A percentile compares a stretch with the other conserved stretches of the same genome.
These are phyloP conservation scores for Mangifera indica DNA, from an alignment of 345 rosid species.

Conservation along the genomic window DNA sequence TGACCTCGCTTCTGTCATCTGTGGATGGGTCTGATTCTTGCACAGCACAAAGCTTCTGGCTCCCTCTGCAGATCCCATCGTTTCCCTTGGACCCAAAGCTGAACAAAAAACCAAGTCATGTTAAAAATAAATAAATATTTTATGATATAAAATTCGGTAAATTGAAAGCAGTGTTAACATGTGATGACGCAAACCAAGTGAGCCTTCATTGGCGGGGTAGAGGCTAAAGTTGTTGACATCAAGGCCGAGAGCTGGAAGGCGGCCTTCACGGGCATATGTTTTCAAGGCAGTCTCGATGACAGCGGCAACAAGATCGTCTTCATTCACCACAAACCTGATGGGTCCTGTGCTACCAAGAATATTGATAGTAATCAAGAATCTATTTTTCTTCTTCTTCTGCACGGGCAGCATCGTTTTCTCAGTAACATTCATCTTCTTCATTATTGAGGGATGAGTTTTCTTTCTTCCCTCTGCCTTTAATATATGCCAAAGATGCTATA, in stretches of 20 bases:
- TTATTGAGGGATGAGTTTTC: constrained; percentile 4
- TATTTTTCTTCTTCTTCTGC: constrained; percentile 40
- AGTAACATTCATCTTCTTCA: constrained; percentile 13
- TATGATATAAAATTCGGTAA: too few species aligned
- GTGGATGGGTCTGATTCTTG: constrained; percentile 57
- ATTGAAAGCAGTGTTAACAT: not conserved
- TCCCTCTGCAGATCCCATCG: constrained; percentile 58
- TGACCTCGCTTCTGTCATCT: constrained; percentile 37
- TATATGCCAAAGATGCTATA: too few species aligned
- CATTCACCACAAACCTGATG: constrained; percentile 58
- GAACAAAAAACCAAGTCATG: not conserved
- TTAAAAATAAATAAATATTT: too few species aligned
- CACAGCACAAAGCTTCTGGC: constrained; percentile 70
- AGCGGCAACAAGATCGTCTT: constrained; percentile 50
- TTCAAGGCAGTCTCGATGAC: constrained; percentile 65
- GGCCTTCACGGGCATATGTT: constrained; percentile 74
- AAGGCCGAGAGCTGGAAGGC: constrained; percentile 71
- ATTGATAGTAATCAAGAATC: constrained; percentile 55
- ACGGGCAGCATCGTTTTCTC: constrained; percentile 30
- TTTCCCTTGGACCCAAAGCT: constrained; percentile 64
- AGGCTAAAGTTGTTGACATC: constrained; percentile 51
- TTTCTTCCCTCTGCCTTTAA: not conserved
- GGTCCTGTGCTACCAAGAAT: constrained; percentile 85
- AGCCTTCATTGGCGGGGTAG: constrained; percentile 37
- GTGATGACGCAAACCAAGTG: constrained; percentile 30